phyloP scores from a whole-genome alignment of 805 yeast genomes.

The Schwanniomyces vanrijiae region DNA sequence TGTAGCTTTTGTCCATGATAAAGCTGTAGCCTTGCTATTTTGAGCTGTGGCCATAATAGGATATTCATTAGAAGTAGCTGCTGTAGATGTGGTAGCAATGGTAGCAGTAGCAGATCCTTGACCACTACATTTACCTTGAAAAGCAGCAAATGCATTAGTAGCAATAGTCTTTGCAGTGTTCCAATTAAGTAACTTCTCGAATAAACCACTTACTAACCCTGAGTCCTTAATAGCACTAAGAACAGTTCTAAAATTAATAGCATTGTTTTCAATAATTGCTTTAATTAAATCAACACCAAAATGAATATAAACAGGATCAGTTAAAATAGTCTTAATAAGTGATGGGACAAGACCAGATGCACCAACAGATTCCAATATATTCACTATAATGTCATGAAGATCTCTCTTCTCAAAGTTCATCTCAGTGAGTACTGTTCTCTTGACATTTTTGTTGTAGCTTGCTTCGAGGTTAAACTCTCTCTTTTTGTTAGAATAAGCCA shows the following conservation, averaged over 20 bases:
- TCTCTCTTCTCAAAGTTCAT: slow-evolving; percentile 17
- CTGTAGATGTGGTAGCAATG: slow-evolving; percentile 5
- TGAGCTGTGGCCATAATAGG: background rate
- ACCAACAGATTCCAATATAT: slow-evolving; percentile 40
- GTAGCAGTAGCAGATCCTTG: slow-evolving; percentile 12
- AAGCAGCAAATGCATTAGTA: slow-evolving; percentile 38
- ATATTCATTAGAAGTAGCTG: background rate
- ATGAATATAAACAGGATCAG: slow-evolving; percentile 35
- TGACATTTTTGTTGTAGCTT: background rate
- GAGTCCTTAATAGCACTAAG: slow-evolving; percentile 33
- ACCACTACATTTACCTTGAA: slow-evolving; percentile 29
- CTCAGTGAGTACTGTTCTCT: background rate
- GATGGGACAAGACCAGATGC: slow-evolving; percentile 42
- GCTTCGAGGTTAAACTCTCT: slow-evolving; percentile 1
- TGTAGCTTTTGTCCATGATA: too few species aligned
- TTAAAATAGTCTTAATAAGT: slow-evolving; percentile 37
- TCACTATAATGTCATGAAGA: slow-evolving; percentile 27
- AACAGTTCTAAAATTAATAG: slow-evolving; percentile 25
- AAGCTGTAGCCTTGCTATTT: too few species aligned
- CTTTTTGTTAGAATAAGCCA: background rate
- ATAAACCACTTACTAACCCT: slow-evolving; percentile 31
- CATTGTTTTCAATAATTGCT: slow-evolving; percentile 27
- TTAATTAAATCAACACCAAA: slow-evolving; percentile 36
- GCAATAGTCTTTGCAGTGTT: slow-evolving; percentile 33
- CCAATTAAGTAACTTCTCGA: slow-evolving; percentile 32